phyloP scores from a whole-genome alignment of 345 rosid genomes.

The Eucalyptus cladocalyx region DNA sequence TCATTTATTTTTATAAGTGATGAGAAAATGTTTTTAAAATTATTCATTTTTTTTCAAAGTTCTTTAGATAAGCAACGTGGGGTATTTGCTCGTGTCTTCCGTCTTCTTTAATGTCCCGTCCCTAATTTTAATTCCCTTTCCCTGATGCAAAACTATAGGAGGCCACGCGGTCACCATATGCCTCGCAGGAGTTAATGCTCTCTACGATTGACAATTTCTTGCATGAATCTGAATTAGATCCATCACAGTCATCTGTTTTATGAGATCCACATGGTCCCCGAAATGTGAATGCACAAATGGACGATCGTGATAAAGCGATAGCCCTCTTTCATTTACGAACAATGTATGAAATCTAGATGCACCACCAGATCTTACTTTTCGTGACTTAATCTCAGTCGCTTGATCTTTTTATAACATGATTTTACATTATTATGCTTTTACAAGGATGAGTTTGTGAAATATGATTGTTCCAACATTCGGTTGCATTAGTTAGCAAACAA shows the following conservation, averaged over 20 bases:
- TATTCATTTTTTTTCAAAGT: no score
- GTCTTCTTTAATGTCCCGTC: neutral
- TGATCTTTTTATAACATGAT: neutral
- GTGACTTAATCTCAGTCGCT: no score
- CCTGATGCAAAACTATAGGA: neutral
- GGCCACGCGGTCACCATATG: neutral
- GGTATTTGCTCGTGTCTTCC: no score
- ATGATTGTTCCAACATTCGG: neutral
- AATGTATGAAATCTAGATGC: no score
- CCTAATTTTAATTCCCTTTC: neutral
- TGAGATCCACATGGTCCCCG: neutral
- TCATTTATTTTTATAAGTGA: no score
- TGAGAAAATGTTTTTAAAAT: accelerated
- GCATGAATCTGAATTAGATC: neutral
- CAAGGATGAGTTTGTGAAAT: neutral
- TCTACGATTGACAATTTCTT: neutral
- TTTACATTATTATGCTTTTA: neutral
- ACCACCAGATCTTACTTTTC: neutral
- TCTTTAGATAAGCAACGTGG: no score
- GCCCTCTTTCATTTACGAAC: neutral
- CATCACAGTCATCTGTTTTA: neutral
- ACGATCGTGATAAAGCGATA: neutral
- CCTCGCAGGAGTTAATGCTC: neutral
- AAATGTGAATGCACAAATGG: neutral
- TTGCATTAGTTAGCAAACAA: neutral